These are phyloP conservation scores for Rhizopus microsporus DNA, from an alignment of 371 early-diverging fungal species.

Conservation along the genomic window DNA sequence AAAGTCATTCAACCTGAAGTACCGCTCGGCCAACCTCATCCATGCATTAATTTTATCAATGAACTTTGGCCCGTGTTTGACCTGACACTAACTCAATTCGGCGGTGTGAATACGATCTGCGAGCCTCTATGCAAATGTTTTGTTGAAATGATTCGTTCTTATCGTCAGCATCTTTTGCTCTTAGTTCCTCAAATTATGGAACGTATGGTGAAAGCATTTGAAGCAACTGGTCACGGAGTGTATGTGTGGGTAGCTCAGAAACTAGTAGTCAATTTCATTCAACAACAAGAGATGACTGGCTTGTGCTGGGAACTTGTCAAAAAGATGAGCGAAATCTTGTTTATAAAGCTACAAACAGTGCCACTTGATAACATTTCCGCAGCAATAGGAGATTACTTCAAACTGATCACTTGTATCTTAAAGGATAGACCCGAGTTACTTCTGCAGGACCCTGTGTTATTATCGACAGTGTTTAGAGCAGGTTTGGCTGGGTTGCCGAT, in stretches of 20 bases:
- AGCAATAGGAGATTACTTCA: slow-evolving; percentile 75
- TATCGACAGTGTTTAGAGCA: slow-evolving; percentile 60
- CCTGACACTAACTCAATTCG: slow-evolving; percentile 54
- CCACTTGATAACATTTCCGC: slow-evolving; percentile 63
- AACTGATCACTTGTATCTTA: slow-evolving; percentile 53
- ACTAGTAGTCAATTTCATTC: slow-evolving; percentile 35
- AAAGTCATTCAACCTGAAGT: slow-evolving; percentile 55
- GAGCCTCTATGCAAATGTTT: slow-evolving; percentile 71
- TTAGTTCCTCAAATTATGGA: slow-evolving; percentile 56
- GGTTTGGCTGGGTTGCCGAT: slow-evolving; percentile 63
- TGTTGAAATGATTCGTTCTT: slow-evolving; percentile 64
- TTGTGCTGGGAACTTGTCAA: slow-evolving; percentile 20
- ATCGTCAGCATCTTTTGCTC: slow-evolving; percentile 57
- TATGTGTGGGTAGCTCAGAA: slow-evolving; percentile 78
- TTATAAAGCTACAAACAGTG: slow-evolving; percentile 11
- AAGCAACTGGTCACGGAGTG: slow-evolving; percentile 61
- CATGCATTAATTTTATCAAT: slow-evolving; percentile 70
- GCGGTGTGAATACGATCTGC: slow-evolving; percentile 53
- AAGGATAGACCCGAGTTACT: slow-evolving; percentile 60
- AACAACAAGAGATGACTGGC: slow-evolving; percentile 22
- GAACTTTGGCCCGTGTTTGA: slow-evolving; percentile 82
- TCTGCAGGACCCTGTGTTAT: slow-evolving; percentile 34
- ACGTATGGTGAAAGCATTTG: slow-evolving; percentile 61
- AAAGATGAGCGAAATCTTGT: slow-evolving; percentile 14
- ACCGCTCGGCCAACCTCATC: slow-evolving; percentile 59